A percentile compares a stretch with the other conserved stretches of the same genome.
Conservation (phyloP, 2,329 filamentous ascomycete genomes). For the Trichoderma koningii region DNA sequence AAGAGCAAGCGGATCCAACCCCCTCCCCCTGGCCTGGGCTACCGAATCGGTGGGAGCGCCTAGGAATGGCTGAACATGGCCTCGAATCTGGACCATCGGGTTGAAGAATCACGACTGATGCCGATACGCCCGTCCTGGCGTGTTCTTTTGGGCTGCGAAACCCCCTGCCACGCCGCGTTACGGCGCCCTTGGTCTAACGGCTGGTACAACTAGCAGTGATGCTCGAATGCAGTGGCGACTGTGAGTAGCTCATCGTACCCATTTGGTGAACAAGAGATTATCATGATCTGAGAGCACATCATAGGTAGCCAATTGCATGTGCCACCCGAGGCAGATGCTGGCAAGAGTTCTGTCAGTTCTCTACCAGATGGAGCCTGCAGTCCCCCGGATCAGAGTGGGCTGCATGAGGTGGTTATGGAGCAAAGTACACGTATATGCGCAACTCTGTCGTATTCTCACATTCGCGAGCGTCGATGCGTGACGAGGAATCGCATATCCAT, state of each 20-base stretch:
- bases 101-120: not conserved
- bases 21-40: slow-evolving; percentile 16
- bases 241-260: not conserved
- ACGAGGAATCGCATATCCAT: not conserved
- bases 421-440: no score
- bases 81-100: slow-evolving; percentile 17
- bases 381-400: no score
- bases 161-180: slow-evolving; percentile 18
- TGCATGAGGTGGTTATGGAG: no score
- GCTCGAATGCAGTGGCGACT: not conserved
- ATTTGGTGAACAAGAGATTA: not conserved
- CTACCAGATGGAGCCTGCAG: no score
- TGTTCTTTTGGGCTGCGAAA: not conserved
- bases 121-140: slow-evolving; percentile 12
- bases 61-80: slow-evolving; percentile 20
- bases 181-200: slow-evolving; percentile 17
- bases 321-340: no score
- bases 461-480: not conserved
- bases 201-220: not conserved
- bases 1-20: not conserved
- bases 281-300: not conserved
- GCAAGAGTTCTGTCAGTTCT: no score
- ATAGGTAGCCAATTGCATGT: no score
- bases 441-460: not conserved
- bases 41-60: slow-evolving; percentile 27